A percentile compares a stretch with the other conserved stretches of the same genome.
phyloP scores from a whole-genome alignment of 2,329 filamentous ascomycete genomes.

The Neopestalotiopsis rosae region DNA sequence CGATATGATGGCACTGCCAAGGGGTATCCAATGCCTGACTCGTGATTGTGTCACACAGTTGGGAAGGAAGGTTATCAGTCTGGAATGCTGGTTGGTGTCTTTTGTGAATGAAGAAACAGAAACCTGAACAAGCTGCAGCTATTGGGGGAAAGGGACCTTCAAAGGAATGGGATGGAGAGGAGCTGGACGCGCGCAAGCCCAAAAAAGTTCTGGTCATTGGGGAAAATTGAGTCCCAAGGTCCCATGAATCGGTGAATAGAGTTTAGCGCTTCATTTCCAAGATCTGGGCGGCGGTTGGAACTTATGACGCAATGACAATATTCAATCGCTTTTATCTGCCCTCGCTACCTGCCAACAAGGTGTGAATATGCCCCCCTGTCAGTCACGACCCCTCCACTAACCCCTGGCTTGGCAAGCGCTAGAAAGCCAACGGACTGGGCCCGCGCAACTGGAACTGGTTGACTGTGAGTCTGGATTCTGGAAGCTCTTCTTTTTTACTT shows the following conservation, averaged over 20 bases:
- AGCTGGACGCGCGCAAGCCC: too few species aligned
- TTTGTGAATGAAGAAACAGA: background rate
- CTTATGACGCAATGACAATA: conserved; percentile 10
- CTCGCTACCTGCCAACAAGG: too few species aligned
- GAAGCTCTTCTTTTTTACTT: background rate
- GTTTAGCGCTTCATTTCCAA: conserved; percentile 16
- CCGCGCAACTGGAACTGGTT: background rate
- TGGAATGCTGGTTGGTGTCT: background rate
- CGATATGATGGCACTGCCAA: background rate
- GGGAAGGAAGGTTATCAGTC: background rate
- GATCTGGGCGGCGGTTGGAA: background rate
- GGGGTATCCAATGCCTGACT: background rate
- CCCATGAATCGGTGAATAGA: background rate
- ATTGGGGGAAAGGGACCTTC: background rate
- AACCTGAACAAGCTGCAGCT: background rate
- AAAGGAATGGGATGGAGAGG: background rate
- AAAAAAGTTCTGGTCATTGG: background rate
- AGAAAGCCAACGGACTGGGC: background rate
- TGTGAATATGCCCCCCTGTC: background rate
- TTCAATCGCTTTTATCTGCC: background rate
- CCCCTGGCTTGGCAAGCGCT: background rate
- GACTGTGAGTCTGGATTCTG: background rate
- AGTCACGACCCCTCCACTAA: background rate
- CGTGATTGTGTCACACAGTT: background rate
- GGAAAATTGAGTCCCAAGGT: background rate